Conservation (phyloP, 768 basidiomycete species). For the Tremella fuciformis region DNA sequence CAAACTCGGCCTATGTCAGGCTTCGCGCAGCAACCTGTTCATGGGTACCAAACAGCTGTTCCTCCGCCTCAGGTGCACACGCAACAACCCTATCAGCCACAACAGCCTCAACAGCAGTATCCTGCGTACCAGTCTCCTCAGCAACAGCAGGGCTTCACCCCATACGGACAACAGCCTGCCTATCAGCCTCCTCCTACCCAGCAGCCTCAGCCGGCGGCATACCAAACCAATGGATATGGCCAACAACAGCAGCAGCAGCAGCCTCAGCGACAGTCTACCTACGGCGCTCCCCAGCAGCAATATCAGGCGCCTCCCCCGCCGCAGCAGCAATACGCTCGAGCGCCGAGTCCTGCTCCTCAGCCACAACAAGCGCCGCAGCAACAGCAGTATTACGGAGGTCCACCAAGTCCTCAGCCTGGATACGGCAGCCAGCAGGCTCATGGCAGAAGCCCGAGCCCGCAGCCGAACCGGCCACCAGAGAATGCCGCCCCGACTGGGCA, state of each 20-base stretch:
- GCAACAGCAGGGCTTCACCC: constrained; percentile 10
- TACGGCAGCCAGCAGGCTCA: constrained; percentile 15
- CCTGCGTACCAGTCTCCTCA: constrained; percentile 1
- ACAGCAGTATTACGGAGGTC: constrained; percentile 10
- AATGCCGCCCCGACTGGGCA: constrained; percentile 64
- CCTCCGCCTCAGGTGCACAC: constrained; percentile 1
- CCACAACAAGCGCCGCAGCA: constrained; percentile 24
- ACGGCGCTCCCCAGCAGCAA: constrained; percentile 25
- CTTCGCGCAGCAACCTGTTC: neutral
- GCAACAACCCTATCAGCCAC: constrained; percentile 3
- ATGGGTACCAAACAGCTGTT: constrained; percentile 1
- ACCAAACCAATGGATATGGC: constrained; percentile 10
- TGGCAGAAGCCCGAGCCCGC: constrained; percentile 36
- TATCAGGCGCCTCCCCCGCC: constrained; percentile 11
- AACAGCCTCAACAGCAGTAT: constrained; percentile 2
- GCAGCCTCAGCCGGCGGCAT: constrained; percentile 10
- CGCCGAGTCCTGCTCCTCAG: constrained; percentile 14
- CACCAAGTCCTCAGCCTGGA: constrained; percentile 25
- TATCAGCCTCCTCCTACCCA: constrained; percentile 8
- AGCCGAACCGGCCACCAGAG: constrained; percentile 52
- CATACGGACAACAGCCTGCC: constrained; percentile 10
- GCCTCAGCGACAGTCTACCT: constrained; percentile 18
- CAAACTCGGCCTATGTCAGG: constrained; percentile 2
- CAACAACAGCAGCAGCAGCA: constrained; percentile 17
- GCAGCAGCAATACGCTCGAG: constrained; percentile 16